These are phyloP conservation scores for Diospyros kaki DNA, from an alignment of 148 eudicot genomes.

Conservation along the genomic window DNA sequence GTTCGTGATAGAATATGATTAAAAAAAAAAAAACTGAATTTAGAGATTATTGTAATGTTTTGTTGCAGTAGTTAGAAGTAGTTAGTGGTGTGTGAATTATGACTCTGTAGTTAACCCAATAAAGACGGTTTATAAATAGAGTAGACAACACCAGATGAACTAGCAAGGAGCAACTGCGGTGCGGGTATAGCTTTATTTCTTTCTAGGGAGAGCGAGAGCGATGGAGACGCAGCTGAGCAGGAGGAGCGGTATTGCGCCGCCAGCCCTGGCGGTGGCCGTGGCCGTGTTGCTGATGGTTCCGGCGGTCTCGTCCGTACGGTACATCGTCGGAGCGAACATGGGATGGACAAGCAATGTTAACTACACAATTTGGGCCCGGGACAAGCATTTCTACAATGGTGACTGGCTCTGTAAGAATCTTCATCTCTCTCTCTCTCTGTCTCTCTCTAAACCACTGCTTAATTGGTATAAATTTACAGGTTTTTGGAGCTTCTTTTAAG, in stretches of 20 bases:
- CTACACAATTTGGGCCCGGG: constrained; percentile 58
- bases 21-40: too few relatives aligned
- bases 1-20: too few relatives aligned
- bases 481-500: neutral
- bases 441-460: neutral
- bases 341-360: constrained; percentile 58
- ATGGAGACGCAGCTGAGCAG: constrained; percentile 12
- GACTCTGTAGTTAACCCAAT: too few relatives aligned
- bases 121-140: too few relatives aligned
- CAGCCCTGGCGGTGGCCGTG: constrained; percentile 12
- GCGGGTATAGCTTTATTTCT: too few relatives aligned
- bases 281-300: constrained; percentile 32
- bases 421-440: neutral
- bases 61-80: too few relatives aligned
- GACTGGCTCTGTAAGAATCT: constrained; percentile 69
- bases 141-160: too few relatives aligned
- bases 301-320: constrained; percentile 37
- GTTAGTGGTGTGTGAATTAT: too few relatives aligned
- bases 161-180: too few relatives aligned
- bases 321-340: constrained; percentile 39
- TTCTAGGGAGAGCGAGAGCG: neutral
- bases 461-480: neutral
- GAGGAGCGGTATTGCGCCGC: constrained; percentile 9
- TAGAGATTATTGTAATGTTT: too few relatives aligned
- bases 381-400: constrained; percentile 48